These are phyloP conservation scores for Vigna radiata DNA, from an alignment of 306 rosid genomes.

Conservation along the genomic window DNA sequence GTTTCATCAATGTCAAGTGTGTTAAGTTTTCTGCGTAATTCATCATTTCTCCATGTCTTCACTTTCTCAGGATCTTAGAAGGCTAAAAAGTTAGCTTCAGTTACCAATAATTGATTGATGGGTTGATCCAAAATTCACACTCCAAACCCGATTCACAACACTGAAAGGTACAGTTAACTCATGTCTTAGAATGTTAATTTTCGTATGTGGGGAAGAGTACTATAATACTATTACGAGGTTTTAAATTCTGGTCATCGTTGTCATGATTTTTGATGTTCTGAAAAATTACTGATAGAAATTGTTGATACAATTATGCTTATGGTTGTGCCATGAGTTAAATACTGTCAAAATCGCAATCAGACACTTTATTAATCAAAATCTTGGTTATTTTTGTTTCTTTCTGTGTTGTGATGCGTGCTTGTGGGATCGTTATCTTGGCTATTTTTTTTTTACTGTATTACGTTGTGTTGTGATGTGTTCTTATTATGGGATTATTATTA, in stretches of 20 bases:
- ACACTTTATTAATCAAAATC: neutral
- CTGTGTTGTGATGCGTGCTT: constrained; percentile 1
- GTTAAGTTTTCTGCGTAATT: constrained; percentile 3
- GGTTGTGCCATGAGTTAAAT: neutral
- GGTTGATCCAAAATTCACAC: constrained; percentile 47
- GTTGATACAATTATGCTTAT: neutral
- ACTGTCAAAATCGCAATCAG: neutral
- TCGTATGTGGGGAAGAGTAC: neutral
- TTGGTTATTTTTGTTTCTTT: neutral
- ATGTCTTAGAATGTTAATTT: constrained; percentile 8
- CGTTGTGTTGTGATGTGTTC: constrained; percentile 5
- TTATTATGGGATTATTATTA: neutral
- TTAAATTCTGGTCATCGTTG: neutral
- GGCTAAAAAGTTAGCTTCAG: constrained; percentile 27
- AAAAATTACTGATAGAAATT: neutral
- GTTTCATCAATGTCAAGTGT: constrained; percentile 1
- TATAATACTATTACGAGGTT: neutral
- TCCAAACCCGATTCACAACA: constrained; percentile 38
- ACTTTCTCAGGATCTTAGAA: constrained; percentile 40
- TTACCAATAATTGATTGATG: constrained; percentile 47
- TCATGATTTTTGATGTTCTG: neutral
- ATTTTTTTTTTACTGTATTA: neutral
- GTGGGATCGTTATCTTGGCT: neutral
- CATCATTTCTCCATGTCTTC: constrained; percentile 3
- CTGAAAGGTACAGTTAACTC: constrained; percentile 41